A percentile compares a stretch with the other conserved stretches of the same genome.
phyloP scores from a whole-genome alignment of 805 yeast species.

The Candida ascalaphidarum region DNA sequence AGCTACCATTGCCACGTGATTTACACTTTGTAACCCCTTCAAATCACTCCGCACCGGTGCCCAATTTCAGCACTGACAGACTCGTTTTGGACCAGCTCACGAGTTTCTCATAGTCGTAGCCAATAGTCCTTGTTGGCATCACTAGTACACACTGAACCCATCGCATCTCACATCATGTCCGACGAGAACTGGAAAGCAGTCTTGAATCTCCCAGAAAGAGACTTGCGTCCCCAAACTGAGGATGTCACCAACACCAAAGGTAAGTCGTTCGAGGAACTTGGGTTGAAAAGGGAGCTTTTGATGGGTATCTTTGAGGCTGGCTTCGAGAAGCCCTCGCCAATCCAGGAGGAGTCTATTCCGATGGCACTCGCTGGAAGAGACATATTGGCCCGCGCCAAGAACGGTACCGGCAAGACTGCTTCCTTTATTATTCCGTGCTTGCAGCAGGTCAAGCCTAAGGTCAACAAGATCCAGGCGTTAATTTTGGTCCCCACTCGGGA shows the following conservation, averaged over 20 bases:
- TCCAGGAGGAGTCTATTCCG: slow-evolving; percentile 95
- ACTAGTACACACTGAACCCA: too few relatives aligned
- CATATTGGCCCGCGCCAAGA: slow-evolving; percentile 93
- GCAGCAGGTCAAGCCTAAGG: slow-evolving; percentile 79
- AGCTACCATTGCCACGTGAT: too few relatives aligned
- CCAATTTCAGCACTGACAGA: too few relatives aligned
- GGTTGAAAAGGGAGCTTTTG: slow-evolving; percentile 81
- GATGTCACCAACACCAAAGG: slow-evolving; percentile 93
- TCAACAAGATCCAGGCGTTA: slow-evolving; percentile 80
- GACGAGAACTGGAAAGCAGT: slow-evolving; percentile 59
- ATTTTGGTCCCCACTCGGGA: slow-evolving; percentile 97
- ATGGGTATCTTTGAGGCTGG: slow-evolving; percentile 99
- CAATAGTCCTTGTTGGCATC: too few relatives aligned
- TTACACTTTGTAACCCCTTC: too few relatives aligned
- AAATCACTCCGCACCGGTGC: too few relatives aligned
- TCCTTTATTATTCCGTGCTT: slow-evolving; percentile 92
- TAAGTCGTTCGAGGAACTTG: slow-evolving; percentile 83
- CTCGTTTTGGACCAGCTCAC: too few relatives aligned
- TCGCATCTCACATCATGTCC: too few relatives aligned
- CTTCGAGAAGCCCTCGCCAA: slow-evolving; percentile 95
- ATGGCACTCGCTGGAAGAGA: slow-evolving; percentile 94
- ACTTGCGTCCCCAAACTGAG: slow-evolving; percentile 93
- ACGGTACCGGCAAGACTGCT: slow-evolving; percentile 98
- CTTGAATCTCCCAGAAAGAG: slow-evolving; percentile 73
- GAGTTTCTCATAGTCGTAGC: too few relatives aligned